These are phyloP conservation scores for Echium plantagineum DNA, from an alignment of 257 asterid species.

Conservation along the genomic window DNA sequence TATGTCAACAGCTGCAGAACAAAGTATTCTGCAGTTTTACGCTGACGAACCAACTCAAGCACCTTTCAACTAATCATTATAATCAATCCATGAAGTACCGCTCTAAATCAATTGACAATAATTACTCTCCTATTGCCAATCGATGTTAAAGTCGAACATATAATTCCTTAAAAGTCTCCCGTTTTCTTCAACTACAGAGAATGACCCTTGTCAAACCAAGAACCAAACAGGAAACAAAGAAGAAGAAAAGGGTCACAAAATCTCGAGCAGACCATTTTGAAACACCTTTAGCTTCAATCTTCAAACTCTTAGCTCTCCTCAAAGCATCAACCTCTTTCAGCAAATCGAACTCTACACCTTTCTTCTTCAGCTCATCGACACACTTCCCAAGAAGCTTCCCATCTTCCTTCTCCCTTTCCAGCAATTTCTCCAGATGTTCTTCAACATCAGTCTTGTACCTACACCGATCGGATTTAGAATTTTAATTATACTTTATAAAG, in stretches of 20 bases:
- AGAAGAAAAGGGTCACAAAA: constrained; percentile 50
- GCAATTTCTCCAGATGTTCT: constrained; percentile 50
- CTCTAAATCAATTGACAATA: too few species aligned
- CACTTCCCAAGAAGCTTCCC: constrained; percentile 53
- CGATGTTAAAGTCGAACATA: background rate
- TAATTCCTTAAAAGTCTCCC: too few species aligned
- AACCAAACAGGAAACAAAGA: constrained; percentile 49
- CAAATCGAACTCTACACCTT: constrained; percentile 73
- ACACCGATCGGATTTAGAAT: too few species aligned
- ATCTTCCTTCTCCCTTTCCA: constrained; percentile 74
- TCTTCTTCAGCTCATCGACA: constrained; percentile 74
- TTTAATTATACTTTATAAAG: too few species aligned
- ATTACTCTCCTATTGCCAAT: too few species aligned
- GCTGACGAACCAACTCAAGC: background rate
- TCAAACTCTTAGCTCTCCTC: constrained; percentile 81
- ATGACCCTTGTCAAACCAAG: constrained; percentile 49
- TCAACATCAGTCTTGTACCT: constrained; percentile 52
- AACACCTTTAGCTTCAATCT: constrained; percentile 46
- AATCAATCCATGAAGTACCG: too few species aligned
- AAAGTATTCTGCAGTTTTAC: background rate
- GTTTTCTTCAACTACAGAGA: constrained; percentile 40
- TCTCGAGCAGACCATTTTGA: constrained; percentile 75
- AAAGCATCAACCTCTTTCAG: constrained; percentile 83
- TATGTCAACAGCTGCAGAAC: background rate
- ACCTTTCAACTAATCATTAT: background rate